phyloP scores from a whole-genome alignment of 129 eudicot species.

The Pseudognaphalium luteoalbum region DNA sequence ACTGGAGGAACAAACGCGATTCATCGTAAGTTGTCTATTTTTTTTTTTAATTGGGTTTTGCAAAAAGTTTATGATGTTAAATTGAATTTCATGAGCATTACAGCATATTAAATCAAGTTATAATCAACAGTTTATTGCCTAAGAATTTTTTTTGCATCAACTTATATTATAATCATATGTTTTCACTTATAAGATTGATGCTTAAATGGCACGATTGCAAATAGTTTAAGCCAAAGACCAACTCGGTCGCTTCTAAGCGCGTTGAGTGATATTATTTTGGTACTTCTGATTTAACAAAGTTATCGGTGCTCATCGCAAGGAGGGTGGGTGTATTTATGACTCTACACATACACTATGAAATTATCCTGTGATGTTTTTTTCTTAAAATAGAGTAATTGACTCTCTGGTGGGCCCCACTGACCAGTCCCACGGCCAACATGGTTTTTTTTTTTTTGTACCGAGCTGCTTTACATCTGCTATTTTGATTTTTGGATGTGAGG shows the following conservation, averaged over 20 bases:
- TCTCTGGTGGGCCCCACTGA: too few species aligned
- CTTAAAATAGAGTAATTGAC: background rate
- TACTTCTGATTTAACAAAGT: background rate
- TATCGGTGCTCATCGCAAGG: background rate
- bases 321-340: background rate
- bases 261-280: background rate
- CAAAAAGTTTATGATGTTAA: background rate
- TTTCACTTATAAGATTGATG: background rate
- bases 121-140: background rate
- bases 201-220: background rate
- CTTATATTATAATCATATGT: background rate
- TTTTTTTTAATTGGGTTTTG: background rate
- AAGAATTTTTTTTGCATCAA: background rate
- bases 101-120: slow-evolving; percentile 8
- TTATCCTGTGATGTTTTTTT: background rate
- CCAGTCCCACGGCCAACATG: too few species aligned
- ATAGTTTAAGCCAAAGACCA: slow-evolving; percentile 4
- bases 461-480: slow-evolving; percentile 1
- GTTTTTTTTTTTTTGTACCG: background rate
- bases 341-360: background rate
- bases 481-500: background rate
- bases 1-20: slow-evolving; percentile 85
- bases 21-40: slow-evolving; percentile 47
- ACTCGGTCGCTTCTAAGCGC: background rate
- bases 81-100: slow-evolving; percentile 12